Percentiles rank a stretch among this genome's conserved stretches.
Evolutionary conservation across 176 grass and related monocot species (phyloP).

Genomic region (maize (Zea mays)): DNA sequence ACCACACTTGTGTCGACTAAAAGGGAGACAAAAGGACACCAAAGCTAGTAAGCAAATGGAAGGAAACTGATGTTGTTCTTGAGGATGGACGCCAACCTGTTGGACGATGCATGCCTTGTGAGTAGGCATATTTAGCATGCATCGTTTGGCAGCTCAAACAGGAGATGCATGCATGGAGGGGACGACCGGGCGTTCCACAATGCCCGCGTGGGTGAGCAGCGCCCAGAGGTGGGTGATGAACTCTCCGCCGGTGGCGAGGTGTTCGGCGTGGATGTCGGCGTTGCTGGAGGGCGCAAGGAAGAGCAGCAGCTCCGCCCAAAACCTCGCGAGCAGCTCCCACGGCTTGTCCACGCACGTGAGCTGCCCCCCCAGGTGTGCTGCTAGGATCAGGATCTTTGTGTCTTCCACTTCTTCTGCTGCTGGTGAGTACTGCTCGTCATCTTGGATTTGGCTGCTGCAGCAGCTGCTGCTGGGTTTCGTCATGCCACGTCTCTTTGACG

Average conservation of each 20-base stretch:
- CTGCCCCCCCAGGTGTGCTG: not conserved
- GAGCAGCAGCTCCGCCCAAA: not conserved
- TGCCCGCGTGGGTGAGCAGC: not conserved
- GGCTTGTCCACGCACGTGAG: not conserved
- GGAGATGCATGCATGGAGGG: not conserved
- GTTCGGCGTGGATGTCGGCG: not conserved
- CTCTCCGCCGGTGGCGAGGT: not conserved
- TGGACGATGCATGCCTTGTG: too few relatives aligned
- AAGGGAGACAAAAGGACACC: too few relatives aligned
- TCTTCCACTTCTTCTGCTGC: too few relatives aligned
- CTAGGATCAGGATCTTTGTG: not conserved
- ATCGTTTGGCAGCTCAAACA: not conserved
- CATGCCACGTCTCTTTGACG: too few relatives aligned
- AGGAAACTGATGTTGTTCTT: too few relatives aligned
- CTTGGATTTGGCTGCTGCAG: too few relatives aligned
- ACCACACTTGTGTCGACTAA: too few relatives aligned
- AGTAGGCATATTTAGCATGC: too few relatives aligned
- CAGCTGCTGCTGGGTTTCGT: too few relatives aligned
- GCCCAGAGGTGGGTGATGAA: not conserved
- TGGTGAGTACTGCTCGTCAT: too few relatives aligned
- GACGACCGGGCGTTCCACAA: not conserved
- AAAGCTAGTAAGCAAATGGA: too few relatives aligned
- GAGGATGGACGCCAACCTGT: too few relatives aligned
- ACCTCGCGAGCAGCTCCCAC: not conserved
- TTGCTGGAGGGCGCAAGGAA: constrained; percentile 2